Conservation (phyloP, 2,329 filamentous ascomycete species). For the Pseudodiploospora longispora region DNA sequence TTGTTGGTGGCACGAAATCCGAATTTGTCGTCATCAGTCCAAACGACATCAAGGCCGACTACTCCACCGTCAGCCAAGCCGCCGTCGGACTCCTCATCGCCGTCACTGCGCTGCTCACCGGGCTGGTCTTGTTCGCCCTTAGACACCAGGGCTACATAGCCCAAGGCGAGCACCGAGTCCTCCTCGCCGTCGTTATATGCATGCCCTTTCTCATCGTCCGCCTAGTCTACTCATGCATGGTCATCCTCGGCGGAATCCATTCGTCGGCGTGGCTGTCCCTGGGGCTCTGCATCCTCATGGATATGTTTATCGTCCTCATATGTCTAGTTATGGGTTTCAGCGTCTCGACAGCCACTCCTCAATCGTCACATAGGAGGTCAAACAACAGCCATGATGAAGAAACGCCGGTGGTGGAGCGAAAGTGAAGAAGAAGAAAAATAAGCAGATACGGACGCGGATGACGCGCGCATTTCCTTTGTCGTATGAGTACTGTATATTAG, state of each 20-base stretch:
- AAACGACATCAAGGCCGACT: conserved; percentile 17
- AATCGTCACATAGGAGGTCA: too few species aligned
- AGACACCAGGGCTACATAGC: conserved; percentile 31
- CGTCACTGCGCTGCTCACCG: conserved; percentile 31
- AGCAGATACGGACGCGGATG: too few species aligned
- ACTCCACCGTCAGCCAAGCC: conserved; percentile 18
- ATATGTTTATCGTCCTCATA: conserved; percentile 23
- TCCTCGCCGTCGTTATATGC: conserved; percentile 32
- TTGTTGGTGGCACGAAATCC: conserved; percentile 23
- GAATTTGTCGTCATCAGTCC: conserved; percentile 11
- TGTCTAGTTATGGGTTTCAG: conserved; percentile 23
- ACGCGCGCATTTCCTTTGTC: too few species aligned
- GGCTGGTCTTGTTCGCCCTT: conserved; percentile 30
- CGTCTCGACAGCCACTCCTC: conserved; percentile 5
- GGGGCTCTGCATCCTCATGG: conserved; percentile 24
- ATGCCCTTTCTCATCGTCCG: conserved; percentile 26
- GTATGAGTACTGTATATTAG: too few species aligned
- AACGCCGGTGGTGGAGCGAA: too few species aligned
- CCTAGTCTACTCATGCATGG: conserved; percentile 20
- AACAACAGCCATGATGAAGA: too few species aligned
- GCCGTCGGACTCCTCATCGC: conserved; percentile 24
- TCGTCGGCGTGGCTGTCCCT: conserved; percentile 23
- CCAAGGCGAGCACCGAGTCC: conserved; percentile 46
- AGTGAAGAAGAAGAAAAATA: too few species aligned
- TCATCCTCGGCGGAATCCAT: conserved; percentile 20